Conservation (phyloP, 2,329 filamentous ascomycete species). For the Cucurbitaria berberidis region DNA sequence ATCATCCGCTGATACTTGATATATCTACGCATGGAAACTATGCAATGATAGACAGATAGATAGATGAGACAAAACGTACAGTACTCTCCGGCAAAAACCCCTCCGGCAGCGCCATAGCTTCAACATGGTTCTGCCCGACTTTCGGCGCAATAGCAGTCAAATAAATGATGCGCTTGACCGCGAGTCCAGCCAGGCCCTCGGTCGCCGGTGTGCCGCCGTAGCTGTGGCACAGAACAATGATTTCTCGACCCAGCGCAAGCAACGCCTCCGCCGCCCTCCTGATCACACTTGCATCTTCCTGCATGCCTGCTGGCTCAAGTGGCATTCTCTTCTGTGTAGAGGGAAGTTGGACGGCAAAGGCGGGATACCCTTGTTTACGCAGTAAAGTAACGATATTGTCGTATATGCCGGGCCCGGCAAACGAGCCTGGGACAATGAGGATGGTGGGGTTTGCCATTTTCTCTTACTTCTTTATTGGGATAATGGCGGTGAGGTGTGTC, state of each 20-base stretch:
- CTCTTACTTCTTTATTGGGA: too few relatives aligned
- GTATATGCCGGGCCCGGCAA: slow-evolving; percentile 18
- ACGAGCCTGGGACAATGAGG: slow-evolving; percentile 31
- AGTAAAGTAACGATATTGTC: slow-evolving; percentile 10
- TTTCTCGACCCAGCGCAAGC: slow-evolving; percentile 37
- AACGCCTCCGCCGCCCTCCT: slow-evolving; percentile 21
- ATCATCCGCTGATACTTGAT: too few relatives aligned
- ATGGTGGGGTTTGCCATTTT: slow-evolving; percentile 21
- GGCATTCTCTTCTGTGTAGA: slow-evolving; percentile 19
- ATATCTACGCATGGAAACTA: too few relatives aligned
- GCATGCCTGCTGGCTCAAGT: slow-evolving; percentile 20
- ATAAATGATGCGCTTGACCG: slow-evolving; percentile 21
- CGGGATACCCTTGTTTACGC: slow-evolving; percentile 12
- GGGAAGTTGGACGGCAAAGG: slow-evolving; percentile 18
- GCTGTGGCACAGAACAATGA: slow-evolving; percentile 29
- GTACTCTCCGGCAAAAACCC: neutral
- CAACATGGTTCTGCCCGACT: slow-evolving; percentile 14
- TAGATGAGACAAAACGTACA: slow-evolving; percentile 4
- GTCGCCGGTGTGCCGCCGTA: slow-evolving; percentile 22
- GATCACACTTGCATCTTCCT: slow-evolving; percentile 39
- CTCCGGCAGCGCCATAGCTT: slow-evolving; percentile 7
- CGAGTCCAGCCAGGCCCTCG: slow-evolving; percentile 13
- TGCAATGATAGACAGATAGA: too few relatives aligned
- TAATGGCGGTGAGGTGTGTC: too few relatives aligned
- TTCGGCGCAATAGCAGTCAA: slow-evolving; percentile 18